Conservation (phyloP, 2,329 filamentous ascomycete genomes). For the Aspergillus costaricaensis region DNA sequence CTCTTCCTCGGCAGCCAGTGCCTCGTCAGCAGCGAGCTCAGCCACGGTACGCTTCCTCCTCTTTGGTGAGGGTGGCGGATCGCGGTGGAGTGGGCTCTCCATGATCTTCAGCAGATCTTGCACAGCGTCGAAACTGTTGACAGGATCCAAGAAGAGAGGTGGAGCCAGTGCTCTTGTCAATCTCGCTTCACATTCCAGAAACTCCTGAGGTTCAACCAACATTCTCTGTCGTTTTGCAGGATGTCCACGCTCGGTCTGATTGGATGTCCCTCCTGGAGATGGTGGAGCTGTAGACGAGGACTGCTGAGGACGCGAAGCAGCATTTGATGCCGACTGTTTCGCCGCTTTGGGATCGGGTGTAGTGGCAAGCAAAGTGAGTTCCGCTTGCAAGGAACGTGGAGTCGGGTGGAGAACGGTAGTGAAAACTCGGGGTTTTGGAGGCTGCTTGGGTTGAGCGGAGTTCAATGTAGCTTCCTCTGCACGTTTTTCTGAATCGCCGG, state of each 20-base stretch:
- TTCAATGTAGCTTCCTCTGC: constrained; percentile 56
- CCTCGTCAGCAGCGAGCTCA: constrained; percentile 93
- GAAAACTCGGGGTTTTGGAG: constrained; percentile 60
- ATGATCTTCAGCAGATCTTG: constrained; percentile 71
- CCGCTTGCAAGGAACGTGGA: constrained; percentile 69
- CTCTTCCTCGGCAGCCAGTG: constrained; percentile 83
- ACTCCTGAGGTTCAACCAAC: constrained; percentile 73
- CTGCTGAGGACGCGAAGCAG: constrained; percentile 39
- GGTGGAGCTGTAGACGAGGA: constrained; percentile 54
- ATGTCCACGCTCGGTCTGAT: constrained; percentile 55
- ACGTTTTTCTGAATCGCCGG: constrained; percentile 60
- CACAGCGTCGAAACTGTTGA: constrained; percentile 67
- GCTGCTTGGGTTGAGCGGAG: constrained; percentile 50
- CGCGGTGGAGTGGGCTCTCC: constrained; percentile 74
- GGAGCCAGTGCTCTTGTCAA: constrained; percentile 73
- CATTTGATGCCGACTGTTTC: constrained; percentile 47
- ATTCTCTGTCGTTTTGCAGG: constrained; percentile 72
- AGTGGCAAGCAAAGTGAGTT: constrained; percentile 73
- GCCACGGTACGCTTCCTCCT: constrained; percentile 89
- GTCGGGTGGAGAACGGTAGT: constrained; percentile 88
- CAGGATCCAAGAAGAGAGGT: constrained; percentile 76
- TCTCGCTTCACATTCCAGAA: constrained; percentile 74
- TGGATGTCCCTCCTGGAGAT: constrained; percentile 70
- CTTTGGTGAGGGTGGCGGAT: constrained; percentile 79
- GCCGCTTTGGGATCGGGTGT: constrained; percentile 63